Evolutionary conservation across 306 rosid species (phyloP), one percentile per base, ranked within the genome.

Genomic region (Cicer cuneatum): DNA sequence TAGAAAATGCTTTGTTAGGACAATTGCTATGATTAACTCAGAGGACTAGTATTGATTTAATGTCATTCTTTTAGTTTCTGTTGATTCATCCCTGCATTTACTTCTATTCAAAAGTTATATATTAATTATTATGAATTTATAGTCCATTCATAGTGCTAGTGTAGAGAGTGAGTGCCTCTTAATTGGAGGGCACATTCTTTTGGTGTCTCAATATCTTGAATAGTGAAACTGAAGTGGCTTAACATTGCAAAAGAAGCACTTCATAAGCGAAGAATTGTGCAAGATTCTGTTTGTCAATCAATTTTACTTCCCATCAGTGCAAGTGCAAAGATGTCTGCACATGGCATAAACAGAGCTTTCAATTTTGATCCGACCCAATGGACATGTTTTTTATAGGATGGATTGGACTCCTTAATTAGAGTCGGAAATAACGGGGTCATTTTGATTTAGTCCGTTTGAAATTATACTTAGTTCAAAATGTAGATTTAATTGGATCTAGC

Each of bases 11-110:
- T 60, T 40, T 69, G 19, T 46, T 63, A 62, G 18, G 73, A 52
- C 5, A 10, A 46, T 24, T 74, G 33, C 66, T 63, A 35, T 82
- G 73, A 77, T 53, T 60, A 58, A 67, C 59, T 43, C n/a, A 41
- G 15, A 45, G 59, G 33, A 49, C 71, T 63, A 56, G 47, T 24
- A 46, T 52, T 64, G 69, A 53, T 62, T 49, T 42, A 56, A 69
- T 58, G 39, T 70, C 61, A 7, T 29, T 60, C 47, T 15, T 71
- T 51, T 8, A 29, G 41, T 66, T 58, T 59, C 61, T 51, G 29
- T 52, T 54, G 15, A 39, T 63, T 53, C 24, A 51, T 66, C 61
- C 11, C 12, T 33, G 47, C 21, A 41, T 37, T 51, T 35, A 16
- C 53, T 68, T 68, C 38, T 24, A 11, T 61, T 69, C 41, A 48